Evolutionary conservation across 2,329 filamentous ascomycete species (phyloP), one percentile per base, ranked within the genome.

Genomic region (Aspergillus flavus): DNA sequence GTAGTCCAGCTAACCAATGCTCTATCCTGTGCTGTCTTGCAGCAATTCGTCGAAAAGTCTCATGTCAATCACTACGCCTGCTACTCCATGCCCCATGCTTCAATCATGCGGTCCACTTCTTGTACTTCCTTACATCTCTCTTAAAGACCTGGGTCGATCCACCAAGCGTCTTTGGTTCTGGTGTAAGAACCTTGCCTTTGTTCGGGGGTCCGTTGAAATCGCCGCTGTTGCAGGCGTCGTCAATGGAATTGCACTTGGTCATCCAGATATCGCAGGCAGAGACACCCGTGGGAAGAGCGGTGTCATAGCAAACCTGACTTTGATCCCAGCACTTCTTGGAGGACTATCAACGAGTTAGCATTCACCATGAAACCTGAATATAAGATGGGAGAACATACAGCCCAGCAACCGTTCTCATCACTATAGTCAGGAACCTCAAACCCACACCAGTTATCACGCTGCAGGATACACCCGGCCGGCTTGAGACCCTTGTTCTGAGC

Each of bases 391-490:
- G 16, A 53, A 73, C 74, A 67, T 72, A 80, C 79, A 59, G 66
- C 81, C 86, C 87, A 91, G 81, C 90, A 92, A 16, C 83, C 83
- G 1, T 72, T 72, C 72, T 87, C 81, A 52, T 80, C 79, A 5
- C 77, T 79, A 78, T 90, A 92, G 10, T 76, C 69, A 0, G 84
- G 74, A 1, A 92, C 82, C 71, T 91, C 84, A 63, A 83, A 80
- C 58, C 84, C 89, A 76, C 88, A 91, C 90, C 89, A 93, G 79
- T 93, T 92, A 63, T 81, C 89, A 72, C 91, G 91, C 72, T 87
- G 86, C 64, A 89, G 72, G 43, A 91, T 79, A 72, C 87, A 90
- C 68, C 81, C 78, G 1, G 71, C 60, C 0, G 89, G 89, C 58
- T 87, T 79, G 14, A 83, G 75, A 14, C 87, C 88, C 46, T 83